Evolutionary conservation across 805 yeast genomes (phyloP), one percentile per base, ranked within the genome.

Genomic region (Spathaspora hagerdaliae): DNA sequence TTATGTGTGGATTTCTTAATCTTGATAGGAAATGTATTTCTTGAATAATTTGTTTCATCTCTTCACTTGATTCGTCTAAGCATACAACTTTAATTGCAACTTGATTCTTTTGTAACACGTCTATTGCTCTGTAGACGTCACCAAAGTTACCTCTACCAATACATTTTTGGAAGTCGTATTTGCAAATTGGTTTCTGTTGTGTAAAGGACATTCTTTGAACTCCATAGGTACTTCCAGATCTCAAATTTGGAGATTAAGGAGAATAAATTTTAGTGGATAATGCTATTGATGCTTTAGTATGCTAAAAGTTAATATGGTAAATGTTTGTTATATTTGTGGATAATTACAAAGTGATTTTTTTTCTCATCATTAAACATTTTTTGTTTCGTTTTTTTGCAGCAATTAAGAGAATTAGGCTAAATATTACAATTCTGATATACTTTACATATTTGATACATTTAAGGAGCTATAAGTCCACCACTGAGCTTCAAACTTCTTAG

Each of bases 31-130:
- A 81, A 42, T 78, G 80, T 44, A 92, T 86, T 57, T 94, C 99
- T 62, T 83, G 87, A 27, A 87, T 73, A 40, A 87, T 63, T 7
- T 79, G 77, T 27, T 77, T 78, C 29, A 92, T 77, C 33, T 87
- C 95, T 45, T 90, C 96, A 29, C 79, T 82, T 2, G 86, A 72
- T 31, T 82, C 82, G 48, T 94, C 98, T 36, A 91, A 67, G 58
- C 89, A 85, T 33, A 94, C 77, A 27, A 87, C 83, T 62, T 92
- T 92, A n/a, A 94, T 76, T 3, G 99, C 99, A 27, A 88, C 91
- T 19, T 66, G 55, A 19, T 34, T 36, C 13, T 35, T n/a, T 12
- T 31, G 6, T 10, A 3, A 14, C 4, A 69, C 64, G 2, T 73
- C 63, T 6, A 49, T 50, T 38, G 89, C 94, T 55, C 73, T 78